A percentile compares a stretch with the other conserved stretches of the same genome.
Evolutionary conservation across 441 rosid species (phyloP).

Genomic region (Gossypium trilobum): DNA sequence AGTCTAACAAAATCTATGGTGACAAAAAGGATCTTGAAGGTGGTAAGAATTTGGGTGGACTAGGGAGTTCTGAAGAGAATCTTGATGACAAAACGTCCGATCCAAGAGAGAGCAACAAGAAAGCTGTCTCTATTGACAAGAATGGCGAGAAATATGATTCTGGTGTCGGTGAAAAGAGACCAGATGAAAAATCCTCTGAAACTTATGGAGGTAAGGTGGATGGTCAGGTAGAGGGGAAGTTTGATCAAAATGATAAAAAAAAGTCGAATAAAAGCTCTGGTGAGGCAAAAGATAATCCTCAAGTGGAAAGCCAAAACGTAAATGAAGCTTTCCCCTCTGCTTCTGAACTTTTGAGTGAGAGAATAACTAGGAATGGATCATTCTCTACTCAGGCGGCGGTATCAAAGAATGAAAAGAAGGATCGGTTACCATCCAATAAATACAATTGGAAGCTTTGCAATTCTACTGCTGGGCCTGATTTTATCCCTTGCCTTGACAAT

Average conservation of each 20-base stretch:
- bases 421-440: slow-evolving; percentile 41
- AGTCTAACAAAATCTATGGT: slow-evolving; percentile 27
- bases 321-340: slow-evolving; percentile 63
- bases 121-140: not conserved
- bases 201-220: slow-evolving; percentile 8
- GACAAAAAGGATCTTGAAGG: not conserved
- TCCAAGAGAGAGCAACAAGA: slow-evolving; percentile 21
- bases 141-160: slow-evolving; percentile 24
- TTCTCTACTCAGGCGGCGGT: slow-evolving; percentile 82
- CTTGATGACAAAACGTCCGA: slow-evolving; percentile 35
- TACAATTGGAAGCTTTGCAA: slow-evolving; percentile 77
- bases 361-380: slow-evolving; percentile 51
- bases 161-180: slow-evolving; percentile 28
- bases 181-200: slow-evolving; percentile 27
- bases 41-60: slow-evolving; percentile 31
- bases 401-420: slow-evolving; percentile 76
- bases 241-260: slow-evolving; percentile 24
- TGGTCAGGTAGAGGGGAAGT: slow-evolving; percentile 19
- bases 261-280: slow-evolving; percentile 29
- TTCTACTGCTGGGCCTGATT: slow-evolving; percentile 79
- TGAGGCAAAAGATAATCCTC: slow-evolving; percentile 33
- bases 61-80: slow-evolving; percentile 34
- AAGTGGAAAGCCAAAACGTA: slow-evolving; percentile 35
- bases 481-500: slow-evolving; percentile 92
- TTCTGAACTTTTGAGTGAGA: slow-evolving; percentile 74